These are phyloP conservation scores for Paracorniculantispora psalliotae DNA, from an alignment of 2,329 filamentous ascomycete genomes.

Conservation along the genomic window DNA sequence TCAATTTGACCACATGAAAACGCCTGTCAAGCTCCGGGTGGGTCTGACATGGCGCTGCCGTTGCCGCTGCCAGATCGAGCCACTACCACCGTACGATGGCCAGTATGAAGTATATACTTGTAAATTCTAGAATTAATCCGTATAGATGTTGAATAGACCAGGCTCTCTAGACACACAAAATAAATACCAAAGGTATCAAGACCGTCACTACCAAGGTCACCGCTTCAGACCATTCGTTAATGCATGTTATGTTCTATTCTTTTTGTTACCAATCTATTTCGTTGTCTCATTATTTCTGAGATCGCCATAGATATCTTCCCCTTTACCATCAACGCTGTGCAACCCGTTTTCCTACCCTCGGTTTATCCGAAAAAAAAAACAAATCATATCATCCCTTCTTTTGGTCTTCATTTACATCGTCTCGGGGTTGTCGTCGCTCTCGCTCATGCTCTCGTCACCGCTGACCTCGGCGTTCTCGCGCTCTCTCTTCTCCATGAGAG, in stretches of 20 bases:
- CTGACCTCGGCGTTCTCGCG: slow-evolving; percentile 97
- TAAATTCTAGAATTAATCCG: too few relatives aligned
- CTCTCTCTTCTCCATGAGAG: slow-evolving; percentile 98
- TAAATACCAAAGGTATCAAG: too few relatives aligned
- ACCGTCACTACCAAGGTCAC: too few relatives aligned
- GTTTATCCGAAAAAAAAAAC: slow-evolving; percentile 11
- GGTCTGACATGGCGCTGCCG: not conserved
- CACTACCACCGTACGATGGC: not conserved
- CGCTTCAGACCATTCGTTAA: not conserved
- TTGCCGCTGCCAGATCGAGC: not conserved
- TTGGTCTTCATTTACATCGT: slow-evolving; percentile 28
- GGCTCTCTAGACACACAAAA: too few relatives aligned
- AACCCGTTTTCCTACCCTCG: slow-evolving; percentile 1
- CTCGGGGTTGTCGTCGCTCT: slow-evolving; percentile 77
- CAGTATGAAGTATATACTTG: too few relatives aligned
- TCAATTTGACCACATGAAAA: not conserved
- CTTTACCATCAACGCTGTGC: not conserved
- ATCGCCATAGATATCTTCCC: slow-evolving; percentile 2
- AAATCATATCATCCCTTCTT: slow-evolving; percentile 1
- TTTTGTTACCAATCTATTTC: slow-evolving; percentile 10
- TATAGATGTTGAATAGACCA: too few relatives aligned
- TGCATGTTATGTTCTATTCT: slow-evolving; percentile 8
- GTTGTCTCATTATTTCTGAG: slow-evolving; percentile 6
- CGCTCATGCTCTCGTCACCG: slow-evolving; percentile 92
- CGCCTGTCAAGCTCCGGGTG: not conserved